phyloP scores from a whole-genome alignment of 2,329 filamentous ascomycete genomes.

The Penicillium sp. region DNA sequence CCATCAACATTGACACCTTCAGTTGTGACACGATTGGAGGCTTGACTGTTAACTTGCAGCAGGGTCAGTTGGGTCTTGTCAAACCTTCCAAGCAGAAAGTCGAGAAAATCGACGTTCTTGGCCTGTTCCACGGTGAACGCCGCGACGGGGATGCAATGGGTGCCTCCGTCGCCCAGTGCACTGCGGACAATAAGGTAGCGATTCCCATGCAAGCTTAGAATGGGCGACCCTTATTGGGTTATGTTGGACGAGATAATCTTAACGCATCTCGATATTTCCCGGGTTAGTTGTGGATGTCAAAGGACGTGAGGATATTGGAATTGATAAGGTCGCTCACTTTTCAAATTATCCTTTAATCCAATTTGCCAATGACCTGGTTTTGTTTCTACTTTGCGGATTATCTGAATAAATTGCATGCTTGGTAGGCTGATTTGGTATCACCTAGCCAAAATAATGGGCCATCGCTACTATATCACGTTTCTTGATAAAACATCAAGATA shows the following conservation, averaged over 20 bases:
- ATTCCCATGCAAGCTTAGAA: background rate
- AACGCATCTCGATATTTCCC: background rate
- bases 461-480: too few relatives aligned
- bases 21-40: slow-evolving; percentile 38
- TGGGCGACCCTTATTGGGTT: background rate
- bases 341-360: too few relatives aligned
- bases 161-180: background rate
- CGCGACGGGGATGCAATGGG: background rate
- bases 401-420: too few relatives aligned
- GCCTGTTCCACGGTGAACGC: slow-evolving; percentile 2
- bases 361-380: too few relatives aligned
- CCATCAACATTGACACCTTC: slow-evolving; percentile 44
- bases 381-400: too few relatives aligned
- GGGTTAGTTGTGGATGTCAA: too few relatives aligned
- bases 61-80: slow-evolving; percentile 59
- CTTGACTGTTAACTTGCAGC: slow-evolving; percentile 15
- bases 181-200: background rate
- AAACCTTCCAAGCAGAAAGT: slow-evolving; percentile 68
- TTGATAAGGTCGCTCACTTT: too few relatives aligned
- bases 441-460: too few relatives aligned
- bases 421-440: too few relatives aligned
- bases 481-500: too few relatives aligned
- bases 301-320: too few relatives aligned
- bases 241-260: background rate
- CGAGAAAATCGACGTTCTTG: slow-evolving; percentile 10